phyloP scores from a whole-genome alignment of 352 stramenopile genomes.

The Halophytophthora batemanensis region DNA sequence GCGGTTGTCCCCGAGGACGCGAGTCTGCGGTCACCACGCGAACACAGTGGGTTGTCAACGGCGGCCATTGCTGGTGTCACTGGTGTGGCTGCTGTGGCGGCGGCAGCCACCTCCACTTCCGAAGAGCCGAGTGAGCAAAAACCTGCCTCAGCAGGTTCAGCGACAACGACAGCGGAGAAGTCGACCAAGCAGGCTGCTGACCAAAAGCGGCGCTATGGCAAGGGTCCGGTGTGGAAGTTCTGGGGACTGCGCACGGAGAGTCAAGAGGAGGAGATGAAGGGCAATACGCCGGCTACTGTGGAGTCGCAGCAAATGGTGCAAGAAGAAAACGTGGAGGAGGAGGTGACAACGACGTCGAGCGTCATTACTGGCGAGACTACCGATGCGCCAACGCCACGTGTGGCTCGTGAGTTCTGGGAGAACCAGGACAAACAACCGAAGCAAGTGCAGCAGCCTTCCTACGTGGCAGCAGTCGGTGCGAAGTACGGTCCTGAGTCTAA shows the following conservation, averaged over 20 bases:
- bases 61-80: background rate
- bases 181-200: no score
- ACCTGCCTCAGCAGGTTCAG: background rate
- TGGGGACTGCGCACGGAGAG: no score
- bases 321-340: background rate
- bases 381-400: background rate
- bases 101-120: background rate
- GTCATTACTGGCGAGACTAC: background rate
- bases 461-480: slow-evolving; percentile 3
- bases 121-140: background rate
- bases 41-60: background rate
- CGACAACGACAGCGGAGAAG: no score
- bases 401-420: slow-evolving; percentile 10
- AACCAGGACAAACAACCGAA: slow-evolving; percentile 7
- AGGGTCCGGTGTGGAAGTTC: no score
- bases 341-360: background rate
- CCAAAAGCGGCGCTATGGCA: no score
- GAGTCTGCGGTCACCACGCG: slow-evolving; percentile 1
- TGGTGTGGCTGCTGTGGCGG: background rate
- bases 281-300: no score
- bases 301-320: no score
- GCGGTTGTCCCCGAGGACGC: background rate
- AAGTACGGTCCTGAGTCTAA: slow-evolving; percentile 12
- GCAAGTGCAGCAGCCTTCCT: slow-evolving; percentile 3
- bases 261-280: no score